Conservation (phyloP, 306 rosid genomes). For the Sophora flavescens region DNA sequence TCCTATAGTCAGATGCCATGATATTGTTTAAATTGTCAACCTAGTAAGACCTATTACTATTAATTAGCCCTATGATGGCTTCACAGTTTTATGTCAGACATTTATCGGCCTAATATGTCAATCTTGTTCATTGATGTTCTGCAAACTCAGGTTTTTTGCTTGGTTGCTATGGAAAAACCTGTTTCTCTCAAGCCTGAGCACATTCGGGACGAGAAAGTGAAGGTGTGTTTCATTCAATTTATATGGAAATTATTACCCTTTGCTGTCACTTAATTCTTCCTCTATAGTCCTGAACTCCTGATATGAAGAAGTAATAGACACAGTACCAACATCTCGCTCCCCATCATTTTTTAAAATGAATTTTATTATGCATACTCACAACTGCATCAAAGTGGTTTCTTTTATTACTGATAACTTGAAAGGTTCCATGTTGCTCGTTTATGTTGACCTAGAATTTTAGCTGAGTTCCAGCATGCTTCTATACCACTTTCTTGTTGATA, state of each 20-base stretch:
- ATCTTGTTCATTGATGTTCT: conserved; percentile 33
- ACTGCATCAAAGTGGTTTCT: conserved; percentile 12
- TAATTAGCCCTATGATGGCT: conserved; percentile 7
- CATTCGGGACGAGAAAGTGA: conserved; percentile 97
- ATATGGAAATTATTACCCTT: neutral
- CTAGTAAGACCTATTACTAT: conserved; percentile 13
- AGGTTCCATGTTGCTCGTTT: conserved; percentile 3
- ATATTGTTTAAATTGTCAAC: neutral
- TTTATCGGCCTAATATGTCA: conserved; percentile 30
- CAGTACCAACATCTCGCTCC: conserved; percentile 16
- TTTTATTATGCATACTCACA: conserved; percentile 7
- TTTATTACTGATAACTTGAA: neutral
- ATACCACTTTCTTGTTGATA: conserved; percentile 35
- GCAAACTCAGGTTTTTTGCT: conserved; percentile 81
- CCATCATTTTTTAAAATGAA: neutral
- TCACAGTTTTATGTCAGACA: neutral
- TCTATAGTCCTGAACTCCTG: neutral
- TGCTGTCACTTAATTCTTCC: conserved; percentile 15
- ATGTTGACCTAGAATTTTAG: conserved; percentile 31
- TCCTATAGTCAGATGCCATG: neutral
- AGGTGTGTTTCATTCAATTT: conserved; percentile 63
- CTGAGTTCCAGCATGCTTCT: conserved; percentile 31
- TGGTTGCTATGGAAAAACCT: conserved; percentile 98
- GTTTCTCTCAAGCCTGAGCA: conserved; percentile 93
- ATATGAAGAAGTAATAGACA: conserved; percentile 3